A percentile compares a stretch with the other conserved stretches of the same genome.
These are phyloP conservation scores for Paramecium biaurelia DNA, from an alignment of 73 alveolate species.

Conservation along the genomic window DNA sequence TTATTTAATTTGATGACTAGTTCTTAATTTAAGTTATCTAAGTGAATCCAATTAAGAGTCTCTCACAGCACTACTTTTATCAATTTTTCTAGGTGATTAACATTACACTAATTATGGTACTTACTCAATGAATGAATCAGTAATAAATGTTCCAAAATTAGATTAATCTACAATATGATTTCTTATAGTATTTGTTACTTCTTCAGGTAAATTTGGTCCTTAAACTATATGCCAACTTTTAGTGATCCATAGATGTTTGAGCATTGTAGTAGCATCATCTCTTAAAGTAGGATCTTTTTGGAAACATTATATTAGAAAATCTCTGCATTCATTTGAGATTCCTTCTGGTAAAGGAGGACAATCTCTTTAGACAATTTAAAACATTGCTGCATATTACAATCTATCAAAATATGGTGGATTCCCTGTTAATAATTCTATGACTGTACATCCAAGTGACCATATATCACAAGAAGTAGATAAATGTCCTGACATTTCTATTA, in stretches of 20 bases:
- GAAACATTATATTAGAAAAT: constrained; percentile 88
- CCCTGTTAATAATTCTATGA: constrained; percentile 93
- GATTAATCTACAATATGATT: constrained; percentile 62
- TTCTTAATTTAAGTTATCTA: constrained; percentile 31
- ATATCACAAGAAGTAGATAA: constrained; percentile 93
- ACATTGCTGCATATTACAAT: constrained; percentile 85
- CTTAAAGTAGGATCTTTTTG: constrained; percentile 91
- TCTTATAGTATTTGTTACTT: constrained; percentile 69
- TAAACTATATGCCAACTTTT: constrained; percentile 30
- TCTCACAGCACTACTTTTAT: constrained; percentile 4
- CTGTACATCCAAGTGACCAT: constrained; percentile 98
- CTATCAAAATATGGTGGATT: constrained; percentile 95
- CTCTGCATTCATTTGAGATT: constrained; percentile 82
- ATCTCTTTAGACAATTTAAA: constrained; percentile 85
- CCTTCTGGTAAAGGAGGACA: constrained; percentile 95
- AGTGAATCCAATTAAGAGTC: constrained; percentile 8
- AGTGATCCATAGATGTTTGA: constrained; percentile 88
- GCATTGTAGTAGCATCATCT: constrained; percentile 86
- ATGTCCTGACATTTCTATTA: constrained; percentile 90
- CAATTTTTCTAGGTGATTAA: constrained; percentile 11
- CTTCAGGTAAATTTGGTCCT: constrained; percentile 66
- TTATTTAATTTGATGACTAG: not conserved
- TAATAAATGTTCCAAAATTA: constrained; percentile 22
- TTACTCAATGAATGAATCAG: constrained; percentile 8
- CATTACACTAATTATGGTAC: not conserved